Evolutionary conservation across 768 basidiomycete genomes (phyloP).

Genomic region (Tephrocybe sp.): DNA sequence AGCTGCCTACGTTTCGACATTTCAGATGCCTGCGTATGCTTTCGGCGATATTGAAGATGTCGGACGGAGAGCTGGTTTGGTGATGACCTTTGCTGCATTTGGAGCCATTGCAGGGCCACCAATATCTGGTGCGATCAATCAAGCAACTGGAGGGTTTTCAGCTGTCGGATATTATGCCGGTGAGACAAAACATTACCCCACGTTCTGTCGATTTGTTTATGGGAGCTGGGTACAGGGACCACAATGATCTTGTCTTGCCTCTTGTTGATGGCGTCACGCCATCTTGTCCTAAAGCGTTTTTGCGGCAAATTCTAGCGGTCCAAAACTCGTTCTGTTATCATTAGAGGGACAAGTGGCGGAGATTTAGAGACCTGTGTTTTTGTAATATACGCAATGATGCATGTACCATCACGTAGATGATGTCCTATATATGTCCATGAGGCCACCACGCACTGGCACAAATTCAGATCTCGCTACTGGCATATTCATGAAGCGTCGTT

Average conservation of each 20-base stretch:
- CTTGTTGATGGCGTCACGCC: constrained; percentile 38
- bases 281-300: constrained; percentile 37
- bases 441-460: too few relatives aligned
- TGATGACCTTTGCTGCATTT: constrained; percentile 49
- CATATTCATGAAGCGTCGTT: too few relatives aligned
- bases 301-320: constrained; percentile 38
- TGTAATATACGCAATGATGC: too few relatives aligned
- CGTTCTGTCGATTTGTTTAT: background rate
- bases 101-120: constrained; percentile 63
- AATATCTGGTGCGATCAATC: constrained; percentile 59
- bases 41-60: constrained; percentile 55
- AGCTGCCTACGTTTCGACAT: constrained; percentile 49
- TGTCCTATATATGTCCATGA: too few relatives aligned
- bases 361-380: too few relatives aligned
- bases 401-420: too few relatives aligned
- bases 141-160: constrained; percentile 42
- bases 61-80: constrained; percentile 57
- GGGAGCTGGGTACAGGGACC: constrained; percentile 9
- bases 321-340: too few relatives aligned
- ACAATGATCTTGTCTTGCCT: constrained; percentile 40
- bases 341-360: too few relatives aligned
- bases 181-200: constrained; percentile 12
- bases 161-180: constrained; percentile 53
- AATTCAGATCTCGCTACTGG: too few relatives aligned
- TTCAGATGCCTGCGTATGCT: constrained; percentile 44